Evolutionary conservation across 441 rosid genomes (phyloP).

Genomic region (Adansonia rubrostipa): DNA sequence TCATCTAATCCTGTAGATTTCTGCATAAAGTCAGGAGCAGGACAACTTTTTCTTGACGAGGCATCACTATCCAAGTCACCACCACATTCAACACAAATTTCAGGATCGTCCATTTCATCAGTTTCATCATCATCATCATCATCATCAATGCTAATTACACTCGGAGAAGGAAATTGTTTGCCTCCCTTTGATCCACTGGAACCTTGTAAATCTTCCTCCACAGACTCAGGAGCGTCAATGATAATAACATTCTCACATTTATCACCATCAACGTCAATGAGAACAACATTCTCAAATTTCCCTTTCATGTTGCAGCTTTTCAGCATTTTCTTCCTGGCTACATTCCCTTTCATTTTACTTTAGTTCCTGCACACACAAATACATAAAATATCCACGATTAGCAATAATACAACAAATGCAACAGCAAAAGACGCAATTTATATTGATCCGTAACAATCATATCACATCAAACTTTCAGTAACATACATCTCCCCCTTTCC

Average conservation of each 20-base stretch:
- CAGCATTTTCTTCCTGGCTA: conserved; percentile 42
- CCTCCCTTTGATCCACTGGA: conserved; percentile 36
- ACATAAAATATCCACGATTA: not conserved
- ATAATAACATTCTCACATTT: conserved; percentile 51
- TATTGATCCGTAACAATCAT: not conserved
- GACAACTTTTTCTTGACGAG: conserved; percentile 39
- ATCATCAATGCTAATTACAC: conserved; percentile 69
- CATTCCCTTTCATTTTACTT: conserved; percentile 42
- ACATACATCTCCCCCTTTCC: not conserved
- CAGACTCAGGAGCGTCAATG: conserved; percentile 61
- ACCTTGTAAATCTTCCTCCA: conserved; percentile 39
- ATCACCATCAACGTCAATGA: conserved; percentile 67
- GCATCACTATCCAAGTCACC: conserved; percentile 40
- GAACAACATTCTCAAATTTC: conserved; percentile 49
- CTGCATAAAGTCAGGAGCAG: conserved; percentile 26
- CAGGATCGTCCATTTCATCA: conserved; percentile 40
- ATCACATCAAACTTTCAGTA: not conserved
- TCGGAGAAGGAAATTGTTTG: conserved; percentile 35
- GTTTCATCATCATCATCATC: conserved; percentile 26
- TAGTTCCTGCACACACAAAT: conserved; percentile 8
- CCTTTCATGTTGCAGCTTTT: conserved; percentile 41
- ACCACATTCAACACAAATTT: conserved; percentile 33
- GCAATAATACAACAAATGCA: not conserved
- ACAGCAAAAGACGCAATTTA: not conserved
- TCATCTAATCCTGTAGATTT: conserved; percentile 37